Percentiles rank a stretch among this genome's conserved stretches.
Conservation (phyloP, 805 yeast species). For the Yamadazyma takamatsuzukensis region DNA sequence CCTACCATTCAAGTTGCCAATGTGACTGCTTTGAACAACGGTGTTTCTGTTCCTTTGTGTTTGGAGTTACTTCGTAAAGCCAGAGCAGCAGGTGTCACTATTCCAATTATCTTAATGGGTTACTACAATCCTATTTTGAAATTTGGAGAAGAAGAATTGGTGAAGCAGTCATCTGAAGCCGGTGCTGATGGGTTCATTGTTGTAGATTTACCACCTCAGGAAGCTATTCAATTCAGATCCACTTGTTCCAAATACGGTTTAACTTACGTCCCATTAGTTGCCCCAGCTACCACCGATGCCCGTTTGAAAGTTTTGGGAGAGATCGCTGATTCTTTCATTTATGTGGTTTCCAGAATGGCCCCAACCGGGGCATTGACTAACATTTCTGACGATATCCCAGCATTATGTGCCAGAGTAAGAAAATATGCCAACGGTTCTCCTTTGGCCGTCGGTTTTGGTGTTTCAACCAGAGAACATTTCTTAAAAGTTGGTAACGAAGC, state of each 20-base stretch:
- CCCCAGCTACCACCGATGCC: constrained; percentile 94
- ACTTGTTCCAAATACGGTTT: constrained; percentile 64
- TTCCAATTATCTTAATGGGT: constrained; percentile 94
- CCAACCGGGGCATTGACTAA: constrained; percentile 84
- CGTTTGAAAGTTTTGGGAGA: constrained; percentile 73
- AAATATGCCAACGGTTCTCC: constrained; percentile 71
- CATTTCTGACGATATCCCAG: constrained; percentile 60
- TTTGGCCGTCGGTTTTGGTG: constrained; percentile 93
- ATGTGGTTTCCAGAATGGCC: constrained; percentile 97
- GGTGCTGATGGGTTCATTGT: constrained; percentile 95
- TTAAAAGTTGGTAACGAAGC: constrained; percentile 71
- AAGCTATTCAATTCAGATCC: constrained; percentile 82
- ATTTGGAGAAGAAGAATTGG: constrained; percentile 84
- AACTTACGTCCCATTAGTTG: constrained; percentile 89
- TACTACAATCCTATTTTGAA: constrained; percentile 91
- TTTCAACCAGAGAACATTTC: constrained; percentile 89
- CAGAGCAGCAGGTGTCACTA: constrained; percentile 75
- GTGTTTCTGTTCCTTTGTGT: constrained; percentile 66
- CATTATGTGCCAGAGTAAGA: constrained; percentile 72
- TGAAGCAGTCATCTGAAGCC: constrained; percentile 72
- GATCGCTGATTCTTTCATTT: constrained; percentile 93
- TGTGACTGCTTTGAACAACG: constrained; percentile 76
- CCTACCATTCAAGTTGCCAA: constrained; percentile 93
- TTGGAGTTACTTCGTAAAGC: constrained; percentile 73
- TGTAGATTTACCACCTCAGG: constrained; percentile 98